Evolutionary conservation across 2,329 filamentous ascomycete genomes (phyloP).

Genomic region (Celoporthe dispersa): DNA sequence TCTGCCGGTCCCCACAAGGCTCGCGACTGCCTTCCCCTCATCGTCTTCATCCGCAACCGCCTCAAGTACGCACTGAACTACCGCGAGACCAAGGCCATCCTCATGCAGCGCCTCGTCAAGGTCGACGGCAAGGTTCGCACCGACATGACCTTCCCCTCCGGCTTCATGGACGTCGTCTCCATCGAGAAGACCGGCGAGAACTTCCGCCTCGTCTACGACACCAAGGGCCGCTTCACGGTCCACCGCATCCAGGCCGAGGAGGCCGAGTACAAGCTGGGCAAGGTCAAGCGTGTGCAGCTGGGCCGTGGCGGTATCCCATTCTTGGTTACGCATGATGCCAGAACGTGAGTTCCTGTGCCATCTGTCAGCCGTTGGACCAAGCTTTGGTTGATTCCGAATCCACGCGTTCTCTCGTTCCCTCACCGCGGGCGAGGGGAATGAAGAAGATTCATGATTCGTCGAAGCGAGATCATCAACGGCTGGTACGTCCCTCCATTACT

Average conservation of each 20-base stretch:
- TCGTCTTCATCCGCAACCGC: slow-evolving; percentile 96
- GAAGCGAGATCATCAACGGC: slow-evolving; percentile 52
- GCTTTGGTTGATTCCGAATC: slow-evolving; percentile 79
- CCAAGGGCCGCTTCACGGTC: slow-evolving; percentile 99
- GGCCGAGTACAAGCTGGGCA: slow-evolving; percentile 99
- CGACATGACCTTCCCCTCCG: slow-evolving; percentile 94
- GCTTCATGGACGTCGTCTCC: slow-evolving; percentile 99
- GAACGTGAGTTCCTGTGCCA: slow-evolving; percentile 99
- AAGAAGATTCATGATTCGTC: slow-evolving; percentile 30
- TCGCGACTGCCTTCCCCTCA: slow-evolving; percentile 97
- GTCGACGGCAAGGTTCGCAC: slow-evolving; percentile 99
- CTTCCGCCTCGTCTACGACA: slow-evolving; percentile 99
- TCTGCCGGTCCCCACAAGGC: slow-evolving; percentile 96
- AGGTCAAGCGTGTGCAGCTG: slow-evolving; percentile 99
- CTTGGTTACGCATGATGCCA: slow-evolving; percentile 99
- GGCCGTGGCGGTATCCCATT: slow-evolving; percentile 99
- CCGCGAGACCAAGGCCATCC: slow-evolving; percentile 95
- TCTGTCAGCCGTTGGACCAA: slow-evolving; percentile 99
- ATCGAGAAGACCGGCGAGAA: slow-evolving; percentile 99
- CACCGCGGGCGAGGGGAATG: background rate
- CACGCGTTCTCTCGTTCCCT: slow-evolving; percentile 34
- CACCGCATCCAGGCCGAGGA: slow-evolving; percentile 99
- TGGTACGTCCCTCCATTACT: slow-evolving; percentile 53
- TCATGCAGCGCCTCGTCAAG: slow-evolving; percentile 99
- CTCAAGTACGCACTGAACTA: slow-evolving; percentile 99